Evolutionary conservation across 148 eudicot genomes (phyloP).

Genomic region (Silene uniflora): DNA sequence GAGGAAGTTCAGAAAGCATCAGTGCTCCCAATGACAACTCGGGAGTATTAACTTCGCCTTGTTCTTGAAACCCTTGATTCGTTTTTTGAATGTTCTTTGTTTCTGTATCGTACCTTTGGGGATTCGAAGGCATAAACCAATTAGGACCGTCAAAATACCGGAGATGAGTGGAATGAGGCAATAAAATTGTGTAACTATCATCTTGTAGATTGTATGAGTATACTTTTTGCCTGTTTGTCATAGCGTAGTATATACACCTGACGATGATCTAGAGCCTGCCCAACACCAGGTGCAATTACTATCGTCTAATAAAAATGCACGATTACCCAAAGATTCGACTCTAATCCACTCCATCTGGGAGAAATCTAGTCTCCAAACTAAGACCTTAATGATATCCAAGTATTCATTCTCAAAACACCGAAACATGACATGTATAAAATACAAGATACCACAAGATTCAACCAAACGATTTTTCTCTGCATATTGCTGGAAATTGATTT

Average conservation of each 20-base stretch:
- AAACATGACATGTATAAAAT: too few relatives aligned
- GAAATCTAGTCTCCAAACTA: background rate
- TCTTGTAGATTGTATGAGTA: slow-evolving; percentile 9
- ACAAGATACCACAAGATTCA: slow-evolving; percentile 3
- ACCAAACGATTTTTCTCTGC: background rate
- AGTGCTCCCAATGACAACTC: background rate
- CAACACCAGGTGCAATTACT: background rate
- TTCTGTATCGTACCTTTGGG: slow-evolving; percentile 4
- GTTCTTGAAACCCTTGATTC: background rate
- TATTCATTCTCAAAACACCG: background rate
- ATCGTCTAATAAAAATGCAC: background rate
- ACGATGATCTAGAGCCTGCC: background rate
- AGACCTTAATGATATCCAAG: background rate
- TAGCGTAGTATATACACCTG: slow-evolving; percentile 7
- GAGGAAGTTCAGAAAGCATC: background rate
- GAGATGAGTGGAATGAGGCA: background rate
- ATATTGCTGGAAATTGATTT: background rate
- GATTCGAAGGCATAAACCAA: slow-evolving; percentile 5
- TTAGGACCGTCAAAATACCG: background rate
- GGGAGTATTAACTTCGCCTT: background rate
- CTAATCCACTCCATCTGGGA: background rate
- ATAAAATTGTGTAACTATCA: background rate
- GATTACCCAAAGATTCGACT: background rate
- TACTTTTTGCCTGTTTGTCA: background rate
- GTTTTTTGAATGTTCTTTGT: background rate